Conservation (phyloP, 495 filamentous ascomycete genomes). For the Penicillium canescens region DNA sequence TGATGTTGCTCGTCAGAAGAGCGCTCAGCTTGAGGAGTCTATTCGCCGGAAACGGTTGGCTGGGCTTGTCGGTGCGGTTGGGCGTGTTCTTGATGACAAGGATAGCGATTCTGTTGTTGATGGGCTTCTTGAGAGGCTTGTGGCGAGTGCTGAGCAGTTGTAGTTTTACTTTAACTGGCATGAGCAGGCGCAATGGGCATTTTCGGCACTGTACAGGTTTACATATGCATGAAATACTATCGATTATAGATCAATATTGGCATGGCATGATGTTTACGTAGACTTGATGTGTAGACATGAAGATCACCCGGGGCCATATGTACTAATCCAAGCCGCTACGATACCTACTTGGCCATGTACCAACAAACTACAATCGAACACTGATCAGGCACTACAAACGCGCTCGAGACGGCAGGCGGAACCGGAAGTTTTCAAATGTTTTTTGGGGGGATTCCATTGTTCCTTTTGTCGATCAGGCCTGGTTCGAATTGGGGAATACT, state of each 20-base stretch:
- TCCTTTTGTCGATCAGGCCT: slow-evolving; percentile 25
- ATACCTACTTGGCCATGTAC: neutral
- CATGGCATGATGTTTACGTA: neutral
- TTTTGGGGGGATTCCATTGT: slow-evolving; percentile 24
- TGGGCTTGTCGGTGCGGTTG: slow-evolving; percentile 41
- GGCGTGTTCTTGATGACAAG: slow-evolving; percentile 40
- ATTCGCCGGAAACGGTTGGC: slow-evolving; percentile 59
- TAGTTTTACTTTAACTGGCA: slow-evolving; percentile 14
- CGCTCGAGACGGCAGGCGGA: slow-evolving; percentile 10
- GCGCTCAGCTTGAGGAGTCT: slow-evolving; percentile 73
- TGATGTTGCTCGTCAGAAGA: slow-evolving; percentile 76
- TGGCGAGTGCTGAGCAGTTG: slow-evolving; percentile 40
- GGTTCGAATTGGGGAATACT: slow-evolving; percentile 15
- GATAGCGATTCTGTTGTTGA: slow-evolving; percentile 11
- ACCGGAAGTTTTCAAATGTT: slow-evolving; percentile 29
- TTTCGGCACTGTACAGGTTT: slow-evolving; percentile 11
- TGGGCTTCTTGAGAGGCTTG: slow-evolving; percentile 33
- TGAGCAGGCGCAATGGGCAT: neutral
- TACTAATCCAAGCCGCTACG: neutral
- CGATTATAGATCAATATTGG: neutral
- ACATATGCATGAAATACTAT: neutral
- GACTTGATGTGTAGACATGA: neutral
- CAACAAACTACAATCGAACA: neutral
- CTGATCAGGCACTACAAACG: slow-evolving; percentile 7
- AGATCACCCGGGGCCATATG: neutral